A percentile compares a stretch with the other conserved stretches of the same genome.
These are phyloP conservation scores for Penicillium parvum DNA, from an alignment of 495 filamentous ascomycete species.

Conservation along the genomic window DNA sequence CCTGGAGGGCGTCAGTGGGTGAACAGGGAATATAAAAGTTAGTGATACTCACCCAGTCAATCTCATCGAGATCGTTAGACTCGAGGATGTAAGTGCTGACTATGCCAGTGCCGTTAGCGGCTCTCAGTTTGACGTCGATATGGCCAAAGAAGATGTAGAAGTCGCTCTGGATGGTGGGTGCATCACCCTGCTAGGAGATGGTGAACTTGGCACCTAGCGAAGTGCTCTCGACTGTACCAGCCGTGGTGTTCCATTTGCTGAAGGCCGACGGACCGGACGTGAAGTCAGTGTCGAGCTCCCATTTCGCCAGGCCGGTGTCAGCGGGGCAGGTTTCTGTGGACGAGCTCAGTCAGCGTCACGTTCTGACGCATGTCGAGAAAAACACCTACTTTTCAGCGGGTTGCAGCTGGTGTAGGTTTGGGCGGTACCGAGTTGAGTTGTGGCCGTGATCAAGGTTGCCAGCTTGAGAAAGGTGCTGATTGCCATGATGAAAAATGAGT, in stretches of 20 bases:
- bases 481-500: conserved; percentile 2
- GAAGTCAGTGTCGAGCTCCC: conserved; percentile 61
- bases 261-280: conserved; percentile 46
- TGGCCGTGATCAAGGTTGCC: conserved; percentile 17
- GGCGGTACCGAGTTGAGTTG: conserved; percentile 45
- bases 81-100: conserved; percentile 77
- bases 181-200: conserved; percentile 63
- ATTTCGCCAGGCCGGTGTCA: conserved; percentile 58
- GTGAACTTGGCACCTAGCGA: conserved; percentile 65
- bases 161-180: conserved; percentile 69
- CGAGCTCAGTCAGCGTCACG: neutral
- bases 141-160: conserved; percentile 81
- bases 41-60: conserved; percentile 89
- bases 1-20: too few relatives aligned
- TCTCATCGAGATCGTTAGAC: conserved; percentile 89
- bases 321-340: conserved; percentile 50
- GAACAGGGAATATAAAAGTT: too few relatives aligned
- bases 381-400: conserved; percentile 50
- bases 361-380: too few relatives aligned
- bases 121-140: conserved; percentile 68
- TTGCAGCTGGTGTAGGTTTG: conserved; percentile 73
- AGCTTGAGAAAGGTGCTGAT: conserved; percentile 18
- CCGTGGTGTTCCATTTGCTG: conserved; percentile 57
- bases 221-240: conserved; percentile 46
- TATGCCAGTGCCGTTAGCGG: conserved; percentile 69